A percentile compares a stretch with the other conserved stretches of the same genome.
phyloP scores from a whole-genome alignment of 129 eudicot genomes.

The Silybum marianum region DNA sequence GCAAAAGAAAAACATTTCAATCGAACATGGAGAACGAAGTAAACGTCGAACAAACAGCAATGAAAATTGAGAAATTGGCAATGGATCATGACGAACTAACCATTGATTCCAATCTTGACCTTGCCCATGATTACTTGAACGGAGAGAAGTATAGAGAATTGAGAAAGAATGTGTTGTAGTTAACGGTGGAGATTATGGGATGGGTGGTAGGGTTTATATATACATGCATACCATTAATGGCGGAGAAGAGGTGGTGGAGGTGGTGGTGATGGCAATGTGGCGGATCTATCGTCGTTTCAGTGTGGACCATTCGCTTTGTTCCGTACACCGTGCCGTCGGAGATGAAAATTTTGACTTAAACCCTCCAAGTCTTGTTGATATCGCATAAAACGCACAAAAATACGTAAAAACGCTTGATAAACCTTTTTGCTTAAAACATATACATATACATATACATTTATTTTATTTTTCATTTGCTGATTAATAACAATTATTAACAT shows the following conservation, averaged over 20 bases:
- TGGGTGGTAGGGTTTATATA: background rate
- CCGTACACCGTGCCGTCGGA: background rate
- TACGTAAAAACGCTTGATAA: background rate
- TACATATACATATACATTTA: too few species aligned
- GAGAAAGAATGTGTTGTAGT: background rate
- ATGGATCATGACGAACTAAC: conserved; percentile 23
- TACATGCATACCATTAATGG: conserved; percentile 14
- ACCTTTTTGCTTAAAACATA: background rate
- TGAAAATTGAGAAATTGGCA: background rate
- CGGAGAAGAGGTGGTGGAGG: conserved; percentile 31
- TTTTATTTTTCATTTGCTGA: too few species aligned
- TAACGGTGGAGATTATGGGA: conserved; percentile 3
- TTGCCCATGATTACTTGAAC: conserved; percentile 48
- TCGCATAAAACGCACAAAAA: background rate
- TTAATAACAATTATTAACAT: too few species aligned
- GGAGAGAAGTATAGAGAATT: background rate
- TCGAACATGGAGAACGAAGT: background rate
- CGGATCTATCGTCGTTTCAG: conserved; percentile 10
- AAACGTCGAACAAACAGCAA: background rate
- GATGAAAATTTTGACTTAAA: background rate
- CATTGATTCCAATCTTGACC: conserved; percentile 77
- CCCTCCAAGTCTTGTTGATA: background rate
- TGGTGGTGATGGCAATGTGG: conserved; percentile 24
- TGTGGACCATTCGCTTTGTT: conserved; percentile 16
- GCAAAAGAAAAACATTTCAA: background rate